phyloP scores from a whole-genome alignment of 192 early-diverging fungal genomes.

The Paraglomus brasilianum region DNA sequence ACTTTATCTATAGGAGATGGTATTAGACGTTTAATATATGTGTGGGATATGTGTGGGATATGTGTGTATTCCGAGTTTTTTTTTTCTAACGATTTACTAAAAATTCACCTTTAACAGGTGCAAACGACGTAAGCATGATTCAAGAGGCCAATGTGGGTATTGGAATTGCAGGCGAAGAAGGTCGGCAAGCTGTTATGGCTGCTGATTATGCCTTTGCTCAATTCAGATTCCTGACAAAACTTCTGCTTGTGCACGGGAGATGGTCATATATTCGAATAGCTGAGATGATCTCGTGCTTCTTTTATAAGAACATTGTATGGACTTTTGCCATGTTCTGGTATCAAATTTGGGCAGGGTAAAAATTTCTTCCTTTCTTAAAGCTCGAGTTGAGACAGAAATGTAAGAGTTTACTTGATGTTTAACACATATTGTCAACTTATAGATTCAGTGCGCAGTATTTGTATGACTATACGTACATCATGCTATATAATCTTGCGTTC shows the following conservation, averaged over 20 bases:
- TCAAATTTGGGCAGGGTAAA: slow-evolving; percentile 80
- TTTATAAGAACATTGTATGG: slow-evolving; percentile 95
- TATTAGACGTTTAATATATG: background rate
- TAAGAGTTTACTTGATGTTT: background rate
- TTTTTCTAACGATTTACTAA: no score
- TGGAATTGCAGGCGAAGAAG: slow-evolving; percentile 94
- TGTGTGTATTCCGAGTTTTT: no score
- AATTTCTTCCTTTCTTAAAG: background rate
- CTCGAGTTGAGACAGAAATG: background rate
- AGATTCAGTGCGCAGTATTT: slow-evolving; percentile 75
- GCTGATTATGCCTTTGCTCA: slow-evolving; percentile 92
- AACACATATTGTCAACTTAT: background rate
- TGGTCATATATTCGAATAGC: slow-evolving; percentile 87
- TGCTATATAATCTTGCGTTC: slow-evolving; percentile 86
- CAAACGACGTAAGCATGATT: slow-evolving; percentile 98
- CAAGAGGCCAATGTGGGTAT: slow-evolving; percentile 95
- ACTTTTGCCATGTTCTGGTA: slow-evolving; percentile 88
- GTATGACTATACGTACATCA: slow-evolving; percentile 86
- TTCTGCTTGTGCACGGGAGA: slow-evolving; percentile 90
- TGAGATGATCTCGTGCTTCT: slow-evolving; percentile 89
- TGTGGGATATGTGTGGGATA: no score
- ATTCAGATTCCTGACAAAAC: slow-evolving; percentile 80
- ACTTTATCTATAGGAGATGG: slow-evolving; percentile 93
- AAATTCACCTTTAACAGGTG: slow-evolving; percentile 46
- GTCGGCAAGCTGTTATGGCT: slow-evolving; percentile 90